Evolutionary conservation across 805 yeast genomes (phyloP), one percentile per base, ranked within the genome.

Genomic region (Danielia oregonensis): DNA sequence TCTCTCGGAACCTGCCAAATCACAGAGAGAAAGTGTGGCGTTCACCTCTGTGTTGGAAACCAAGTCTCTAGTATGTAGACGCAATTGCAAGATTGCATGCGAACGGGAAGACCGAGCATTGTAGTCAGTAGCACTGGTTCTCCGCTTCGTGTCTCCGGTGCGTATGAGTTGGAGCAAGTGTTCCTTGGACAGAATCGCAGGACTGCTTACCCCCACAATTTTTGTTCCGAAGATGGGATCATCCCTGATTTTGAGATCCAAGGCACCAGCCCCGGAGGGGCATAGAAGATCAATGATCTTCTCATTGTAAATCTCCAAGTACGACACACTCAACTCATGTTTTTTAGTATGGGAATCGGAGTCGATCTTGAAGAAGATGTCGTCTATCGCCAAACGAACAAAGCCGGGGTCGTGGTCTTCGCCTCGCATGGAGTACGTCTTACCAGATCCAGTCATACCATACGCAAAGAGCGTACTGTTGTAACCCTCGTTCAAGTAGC

Each of bases 1-100:
- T 33, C 84, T 74, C 60, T 91, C 98, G n/a, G 95, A 84, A 18
- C 98, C 98, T 0, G 98, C 98, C 51, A 91, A 72, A 61, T 91
- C 98, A 65, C 97, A 91, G 36, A 91, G 68, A 22, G 91, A 86
- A 21, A 91, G 73, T 0, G 87, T 79, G 23, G 88, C 73, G 24
- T 66, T 59, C 11, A 59, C 62, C 35, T 67, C 72, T 0, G 54
- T 44, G 4, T 68, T 71, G 9, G 65, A 58, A 0, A 51, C 43
- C 9, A 63, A 35, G 54, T 73, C 74, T 2, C 69, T 63, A 4
- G 66, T 56, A 3, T 65, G 64, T 12, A 91, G 54, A 38, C 78
- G 67, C 14, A 93, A 70, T 54, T 85, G 79, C 6, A 91, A 77
- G 15, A 91, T 81, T 0, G 97, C 95, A 57, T 91, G 98, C 2